A percentile compares a stretch with the other conserved stretches of the same genome.
Conservation (phyloP, 2,329 filamentous ascomycete genomes). For the Dryadomyces quercus-mongolicae region DNA sequence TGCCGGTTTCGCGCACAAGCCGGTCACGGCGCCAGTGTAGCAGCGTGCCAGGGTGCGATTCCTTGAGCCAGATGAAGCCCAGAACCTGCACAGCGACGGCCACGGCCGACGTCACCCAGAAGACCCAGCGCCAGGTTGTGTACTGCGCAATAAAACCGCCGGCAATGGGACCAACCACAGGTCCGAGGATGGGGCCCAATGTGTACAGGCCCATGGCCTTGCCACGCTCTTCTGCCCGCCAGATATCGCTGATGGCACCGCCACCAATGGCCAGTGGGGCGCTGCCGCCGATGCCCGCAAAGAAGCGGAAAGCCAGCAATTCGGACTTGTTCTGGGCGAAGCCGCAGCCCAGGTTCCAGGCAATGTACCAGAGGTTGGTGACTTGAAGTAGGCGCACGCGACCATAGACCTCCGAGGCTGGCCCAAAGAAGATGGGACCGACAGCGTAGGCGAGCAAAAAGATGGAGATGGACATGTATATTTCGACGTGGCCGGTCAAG, state of each 20-base stretch:
- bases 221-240: background rate
- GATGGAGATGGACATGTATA: constrained; percentile 40
- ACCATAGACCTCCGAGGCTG: constrained; percentile 12
- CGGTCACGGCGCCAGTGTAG: background rate
- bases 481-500: constrained; percentile 30
- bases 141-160: constrained; percentile 1
- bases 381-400: background rate
- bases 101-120: background rate
- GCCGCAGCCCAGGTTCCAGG: constrained; percentile 55
- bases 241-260: constrained; percentile 7
- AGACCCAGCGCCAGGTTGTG: constrained; percentile 1
- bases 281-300: constrained; percentile 11
- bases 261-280: constrained; percentile 11
- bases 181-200: background rate
- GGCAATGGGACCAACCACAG: background rate
- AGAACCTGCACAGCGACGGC: background rate
- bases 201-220: constrained; percentile 1
- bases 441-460: constrained; percentile 45
- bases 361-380: constrained; percentile 46
- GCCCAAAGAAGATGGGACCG: constrained; percentile 40
- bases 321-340: constrained; percentile 39
- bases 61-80: background rate
- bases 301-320: constrained; percentile 15
- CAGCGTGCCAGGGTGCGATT: constrained; percentile 1
- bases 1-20: background rate